phyloP scores from a whole-genome alignment of 768 basidiomycete genomes.

The Sutorius australiensis region DNA sequence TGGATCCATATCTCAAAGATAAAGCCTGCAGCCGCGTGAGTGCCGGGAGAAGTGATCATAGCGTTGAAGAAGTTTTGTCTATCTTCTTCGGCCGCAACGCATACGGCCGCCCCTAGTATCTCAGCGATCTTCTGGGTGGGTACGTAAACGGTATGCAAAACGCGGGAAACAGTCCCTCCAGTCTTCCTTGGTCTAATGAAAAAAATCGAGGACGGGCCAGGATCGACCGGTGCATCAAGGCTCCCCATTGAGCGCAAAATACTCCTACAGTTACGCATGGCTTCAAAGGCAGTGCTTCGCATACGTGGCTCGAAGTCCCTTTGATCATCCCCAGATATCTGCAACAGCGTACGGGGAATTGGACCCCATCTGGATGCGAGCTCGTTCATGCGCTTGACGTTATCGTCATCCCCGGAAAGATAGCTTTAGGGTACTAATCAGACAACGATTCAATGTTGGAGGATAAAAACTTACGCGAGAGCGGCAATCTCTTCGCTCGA shows the following conservation, averaged over 20 bases:
- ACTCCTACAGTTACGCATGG: not conserved
- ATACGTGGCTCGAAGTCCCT: not conserved
- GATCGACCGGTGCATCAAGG: not conserved
- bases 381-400: not conserved
- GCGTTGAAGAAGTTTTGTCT: conserved; percentile 4
- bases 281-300: not conserved
- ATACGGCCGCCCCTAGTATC: not conserved
- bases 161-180: not conserved
- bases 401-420: not conserved
- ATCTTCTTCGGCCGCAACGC: not conserved
- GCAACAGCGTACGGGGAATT: too few relatives aligned
- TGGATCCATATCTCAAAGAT: conserved; percentile 3
- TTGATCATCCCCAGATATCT: too few relatives aligned
- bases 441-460: not conserved
- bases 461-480: not conserved
- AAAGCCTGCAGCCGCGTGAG: not conserved
- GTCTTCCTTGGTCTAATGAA: not conserved
- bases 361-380: not conserved
- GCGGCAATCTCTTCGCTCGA: not conserved
- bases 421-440: not conserved
- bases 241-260: not conserved
- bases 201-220: not conserved
- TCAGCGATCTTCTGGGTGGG: not conserved
- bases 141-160: not conserved
- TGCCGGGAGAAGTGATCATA: not conserved